These are phyloP conservation scores for Boletus subparvulus DNA, from an alignment of 768 basidiomycete genomes.

Conservation along the genomic window DNA sequence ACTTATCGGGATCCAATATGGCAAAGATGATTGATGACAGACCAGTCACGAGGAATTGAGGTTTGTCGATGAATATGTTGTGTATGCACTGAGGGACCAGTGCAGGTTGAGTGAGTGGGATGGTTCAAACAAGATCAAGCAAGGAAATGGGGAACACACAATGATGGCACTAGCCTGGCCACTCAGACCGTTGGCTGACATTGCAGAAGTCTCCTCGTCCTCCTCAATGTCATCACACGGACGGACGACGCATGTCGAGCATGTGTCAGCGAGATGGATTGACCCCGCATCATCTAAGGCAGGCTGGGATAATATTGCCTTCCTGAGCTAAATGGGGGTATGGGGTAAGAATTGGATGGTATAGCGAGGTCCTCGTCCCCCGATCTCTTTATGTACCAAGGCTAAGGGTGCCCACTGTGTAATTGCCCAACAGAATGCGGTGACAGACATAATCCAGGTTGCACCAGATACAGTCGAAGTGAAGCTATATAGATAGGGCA, in stretches of 20 bases:
- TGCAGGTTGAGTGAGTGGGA: background rate
- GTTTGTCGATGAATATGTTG: conserved; percentile 90
- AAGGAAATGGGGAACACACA: conserved; percentile 43
- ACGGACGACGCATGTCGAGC: conserved; percentile 13
- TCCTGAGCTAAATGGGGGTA: conserved; percentile 57
- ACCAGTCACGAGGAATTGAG: conserved; percentile 91
- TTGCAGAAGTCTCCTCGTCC: conserved; percentile 22
- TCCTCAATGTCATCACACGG: conserved; percentile 17
- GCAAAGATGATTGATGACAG: conserved; percentile 85
- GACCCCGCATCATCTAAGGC: conserved; percentile 34
- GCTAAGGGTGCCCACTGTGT: conserved; percentile 93
- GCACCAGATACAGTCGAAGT: conserved; percentile 67
- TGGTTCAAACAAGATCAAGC: background rate
- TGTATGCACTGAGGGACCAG: conserved; percentile 72
- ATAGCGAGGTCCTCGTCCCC: conserved; percentile 34
- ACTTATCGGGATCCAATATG: conserved; percentile 67
- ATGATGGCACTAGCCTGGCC: conserved; percentile 88
- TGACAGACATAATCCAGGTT: conserved; percentile 70
- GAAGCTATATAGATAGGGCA: conserved; percentile 47
- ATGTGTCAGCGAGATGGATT: conserved; percentile 42
- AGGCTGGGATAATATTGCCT: conserved; percentile 79
- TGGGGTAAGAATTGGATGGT: conserved; percentile 13
- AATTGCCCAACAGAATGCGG: conserved; percentile 92
- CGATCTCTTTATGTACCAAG: conserved; percentile 60
- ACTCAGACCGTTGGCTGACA: conserved; percentile 46